These are phyloP conservation scores for Pseudocercospora vitis DNA, from an alignment of 2,329 filamentous ascomycete genomes.

Conservation along the genomic window DNA sequence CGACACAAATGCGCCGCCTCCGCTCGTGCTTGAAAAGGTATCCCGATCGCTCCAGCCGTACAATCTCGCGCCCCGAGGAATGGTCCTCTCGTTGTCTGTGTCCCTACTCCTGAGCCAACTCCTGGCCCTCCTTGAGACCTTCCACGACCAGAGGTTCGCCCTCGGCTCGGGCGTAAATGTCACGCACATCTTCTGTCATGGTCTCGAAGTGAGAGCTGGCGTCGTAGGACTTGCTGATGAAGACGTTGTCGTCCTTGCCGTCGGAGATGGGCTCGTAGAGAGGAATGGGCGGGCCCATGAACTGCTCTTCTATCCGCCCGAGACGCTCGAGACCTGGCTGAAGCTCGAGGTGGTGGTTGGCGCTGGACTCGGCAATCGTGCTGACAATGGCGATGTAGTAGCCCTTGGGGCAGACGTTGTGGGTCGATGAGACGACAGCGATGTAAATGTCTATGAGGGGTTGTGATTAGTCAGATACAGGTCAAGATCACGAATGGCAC, in stretches of 20 bases:
- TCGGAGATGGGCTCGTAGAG: constrained; percentile 87
- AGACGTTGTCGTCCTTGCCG: constrained; percentile 85
- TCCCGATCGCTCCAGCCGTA: no score
- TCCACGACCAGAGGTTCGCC: constrained; percentile 87
- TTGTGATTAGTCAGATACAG: constrained; percentile 2
- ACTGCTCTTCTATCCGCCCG: constrained; percentile 92
- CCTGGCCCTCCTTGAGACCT: constrained; percentile 76
- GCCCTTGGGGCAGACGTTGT: constrained; percentile 98
- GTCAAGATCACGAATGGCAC: neutral
- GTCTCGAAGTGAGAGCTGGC: constrained; percentile 98
- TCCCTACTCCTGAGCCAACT: constrained; percentile 67
- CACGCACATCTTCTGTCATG: constrained; percentile 85
- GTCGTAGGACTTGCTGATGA: constrained; percentile 98
- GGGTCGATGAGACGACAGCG: constrained; percentile 88
- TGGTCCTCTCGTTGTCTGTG: constrained; percentile 1
- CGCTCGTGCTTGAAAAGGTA: no score
- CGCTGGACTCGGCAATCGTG: constrained; percentile 86
- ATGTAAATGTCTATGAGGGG: constrained; percentile 90
- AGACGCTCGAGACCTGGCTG: constrained; percentile 89
- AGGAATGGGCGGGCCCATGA: constrained; percentile 89
- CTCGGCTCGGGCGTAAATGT: constrained; percentile 82
- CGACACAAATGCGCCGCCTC: no score
- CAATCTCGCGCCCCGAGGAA: neutral
- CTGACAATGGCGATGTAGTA: constrained; percentile 99
- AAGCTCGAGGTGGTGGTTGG: constrained; percentile 95